Percentiles rank a stretch among this genome's conserved stretches.
phyloP scores from a whole-genome alignment of 106 monocot species.

The Allium cepa region DNA sequence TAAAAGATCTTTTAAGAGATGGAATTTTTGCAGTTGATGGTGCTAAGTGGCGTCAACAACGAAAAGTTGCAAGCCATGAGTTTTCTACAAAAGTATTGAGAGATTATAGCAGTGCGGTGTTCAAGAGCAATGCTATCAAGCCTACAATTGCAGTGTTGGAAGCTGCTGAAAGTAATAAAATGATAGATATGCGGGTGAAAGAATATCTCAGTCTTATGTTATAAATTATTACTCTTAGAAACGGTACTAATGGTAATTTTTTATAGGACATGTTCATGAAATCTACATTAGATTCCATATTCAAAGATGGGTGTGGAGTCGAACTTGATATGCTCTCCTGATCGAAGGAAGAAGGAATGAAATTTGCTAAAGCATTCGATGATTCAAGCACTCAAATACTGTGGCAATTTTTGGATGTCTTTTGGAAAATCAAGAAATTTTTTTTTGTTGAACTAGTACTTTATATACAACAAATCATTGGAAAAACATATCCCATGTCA shows the following conservation, averaged over 20 bases:
- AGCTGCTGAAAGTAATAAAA: not conserved
- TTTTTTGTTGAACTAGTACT: too few species aligned
- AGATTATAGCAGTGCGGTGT: slow-evolving; percentile 9
- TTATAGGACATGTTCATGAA: slow-evolving; percentile 16
- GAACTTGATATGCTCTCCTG: slow-evolving; percentile 10
- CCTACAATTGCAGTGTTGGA: slow-evolving; percentile 1
- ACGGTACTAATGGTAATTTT: not conserved
- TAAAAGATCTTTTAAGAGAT: slow-evolving; percentile 6
- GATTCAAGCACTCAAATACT: not conserved
- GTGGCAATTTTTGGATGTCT: not conserved
- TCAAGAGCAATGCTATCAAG: slow-evolving; percentile 13
- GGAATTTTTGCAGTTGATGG: slow-evolving; percentile 14
- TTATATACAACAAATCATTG: too few species aligned
- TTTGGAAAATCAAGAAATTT: slow-evolving; percentile 7
- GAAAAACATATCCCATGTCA: too few species aligned
- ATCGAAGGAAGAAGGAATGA: not conserved
- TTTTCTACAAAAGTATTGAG: slow-evolving; percentile 8
- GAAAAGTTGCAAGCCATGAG: slow-evolving; percentile 15
- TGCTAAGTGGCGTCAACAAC: slow-evolving; percentile 12
- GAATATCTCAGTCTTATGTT: not conserved
- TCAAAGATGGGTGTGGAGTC: slow-evolving; percentile 13
- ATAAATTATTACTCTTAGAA: not conserved
- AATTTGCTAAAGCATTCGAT: slow-evolving; percentile 12
- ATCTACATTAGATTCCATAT: slow-evolving; percentile 14
- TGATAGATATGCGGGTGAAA: slow-evolving; percentile 15